Percentiles rank a stretch among this genome's conserved stretches.
Evolutionary conservation across 2,329 filamentous ascomycete genomes (phyloP).

Genomic region (Fonsecaea multimorphosa): DNA sequence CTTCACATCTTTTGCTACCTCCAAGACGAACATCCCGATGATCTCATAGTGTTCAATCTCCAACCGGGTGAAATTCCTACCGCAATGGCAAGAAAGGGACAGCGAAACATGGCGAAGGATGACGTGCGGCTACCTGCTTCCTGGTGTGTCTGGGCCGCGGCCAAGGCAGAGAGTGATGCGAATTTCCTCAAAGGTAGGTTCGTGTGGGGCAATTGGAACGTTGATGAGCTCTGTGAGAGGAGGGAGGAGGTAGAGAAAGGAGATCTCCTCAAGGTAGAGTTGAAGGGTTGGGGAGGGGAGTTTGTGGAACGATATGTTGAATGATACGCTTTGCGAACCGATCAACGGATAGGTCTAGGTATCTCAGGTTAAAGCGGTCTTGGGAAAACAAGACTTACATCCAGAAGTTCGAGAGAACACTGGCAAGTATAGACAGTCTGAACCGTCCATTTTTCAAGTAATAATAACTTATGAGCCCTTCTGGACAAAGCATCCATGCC

Average conservation of each 20-base stretch:
- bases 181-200: slow-evolving; percentile 21
- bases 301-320: slow-evolving; percentile 11
- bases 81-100: slow-evolving; percentile 16
- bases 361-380: neutral
- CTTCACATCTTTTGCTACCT: slow-evolving; percentile 12
- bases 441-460: no score
- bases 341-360: neutral
- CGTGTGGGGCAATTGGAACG: slow-evolving; percentile 18
- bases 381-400: no score
- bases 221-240: slow-evolving; percentile 53
- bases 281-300: slow-evolving; percentile 17
- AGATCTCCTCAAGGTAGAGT: slow-evolving; percentile 11
- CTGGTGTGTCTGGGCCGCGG: slow-evolving; percentile 15
- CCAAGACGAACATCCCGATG: slow-evolving; percentile 7
- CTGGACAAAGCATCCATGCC: no score
- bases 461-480: no score
- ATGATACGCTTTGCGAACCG: neutral
- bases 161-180: slow-evolving; percentile 12
- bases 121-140: slow-evolving; percentile 7
- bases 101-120: slow-evolving; percentile 9
- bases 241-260: slow-evolving; percentile 30
- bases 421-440: no score
- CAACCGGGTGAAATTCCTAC: slow-evolving; percentile 17
- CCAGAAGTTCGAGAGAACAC: no score
- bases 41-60: slow-evolving; percentile 15